A percentile compares a stretch with the other conserved stretches of the same genome.
Conservation (phyloP, 805 yeast species). For the Schwanniomyces yamadae region DNA sequence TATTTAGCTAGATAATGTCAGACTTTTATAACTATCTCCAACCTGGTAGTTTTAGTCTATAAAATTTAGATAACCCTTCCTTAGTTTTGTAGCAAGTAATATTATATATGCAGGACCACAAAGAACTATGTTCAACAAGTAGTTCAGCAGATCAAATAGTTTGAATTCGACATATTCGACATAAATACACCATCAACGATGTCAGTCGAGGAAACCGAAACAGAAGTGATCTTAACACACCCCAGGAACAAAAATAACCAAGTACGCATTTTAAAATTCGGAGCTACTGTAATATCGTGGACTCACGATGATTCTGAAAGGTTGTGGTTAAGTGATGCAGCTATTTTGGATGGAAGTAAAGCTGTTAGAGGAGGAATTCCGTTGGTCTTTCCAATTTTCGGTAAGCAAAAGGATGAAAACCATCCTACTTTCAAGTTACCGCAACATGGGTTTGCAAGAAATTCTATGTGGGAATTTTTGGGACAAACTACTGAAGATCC, state of each 20-base stretch:
- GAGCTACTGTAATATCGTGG: slow-evolving; percentile 92
- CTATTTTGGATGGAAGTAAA: slow-evolving; percentile 84
- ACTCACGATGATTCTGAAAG: slow-evolving; percentile 65
- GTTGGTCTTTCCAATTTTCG: slow-evolving; percentile 90
- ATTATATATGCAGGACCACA: too few species aligned
- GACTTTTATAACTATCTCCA: too few species aligned
- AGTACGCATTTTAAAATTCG: slow-evolving; percentile 75
- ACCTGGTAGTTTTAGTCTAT: too few species aligned
- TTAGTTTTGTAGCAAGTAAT: too few species aligned
- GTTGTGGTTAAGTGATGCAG: slow-evolving; percentile 76
- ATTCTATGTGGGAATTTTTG: slow-evolving; percentile 87
- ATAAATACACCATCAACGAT: slow-evolving; percentile 35
- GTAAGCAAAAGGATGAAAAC: slow-evolving; percentile 54
- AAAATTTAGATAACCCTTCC: too few species aligned
- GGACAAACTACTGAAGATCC: slow-evolving; percentile 80
- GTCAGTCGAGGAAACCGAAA: slow-evolving; percentile 68
- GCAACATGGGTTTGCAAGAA: slow-evolving; percentile 96
- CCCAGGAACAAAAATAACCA: slow-evolving; percentile 51
- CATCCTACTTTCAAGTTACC: slow-evolving; percentile 70
- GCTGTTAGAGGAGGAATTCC: slow-evolving; percentile 99
- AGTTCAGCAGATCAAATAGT: too few species aligned
- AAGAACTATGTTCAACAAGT: too few species aligned
- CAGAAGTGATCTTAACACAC: slow-evolving; percentile 58
- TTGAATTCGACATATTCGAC: too few species aligned
- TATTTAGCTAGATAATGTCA: too few species aligned